phyloP scores from a whole-genome alignment of 106 monocot genomes.

The Chionographis japonica region DNA sequence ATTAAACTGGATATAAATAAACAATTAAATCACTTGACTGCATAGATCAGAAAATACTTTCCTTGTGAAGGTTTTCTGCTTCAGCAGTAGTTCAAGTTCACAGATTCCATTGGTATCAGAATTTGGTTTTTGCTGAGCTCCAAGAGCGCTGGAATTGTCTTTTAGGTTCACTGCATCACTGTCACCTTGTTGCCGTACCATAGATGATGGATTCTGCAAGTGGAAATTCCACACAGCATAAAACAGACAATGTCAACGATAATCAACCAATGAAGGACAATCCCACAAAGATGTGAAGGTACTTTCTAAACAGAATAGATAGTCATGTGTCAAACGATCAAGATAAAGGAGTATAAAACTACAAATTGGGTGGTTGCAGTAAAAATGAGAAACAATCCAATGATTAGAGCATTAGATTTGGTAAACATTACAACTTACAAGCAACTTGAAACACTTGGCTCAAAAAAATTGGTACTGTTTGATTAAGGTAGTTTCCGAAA shows the following conservation, averaged over 20 bases:
- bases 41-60: slow-evolving; percentile 8
- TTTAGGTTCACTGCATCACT: not conserved
- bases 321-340: too few species aligned
- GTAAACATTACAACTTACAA: too few species aligned
- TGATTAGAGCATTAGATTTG: too few species aligned
- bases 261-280: not conserved
- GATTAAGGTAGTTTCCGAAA: too few species aligned
- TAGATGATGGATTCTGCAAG: slow-evolving; percentile 14
- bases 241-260: not conserved
- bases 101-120: slow-evolving; percentile 6
- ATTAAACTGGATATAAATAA: too few species aligned
- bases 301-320: not conserved
- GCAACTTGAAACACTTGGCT: too few species aligned
- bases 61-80: slow-evolving; percentile 42
- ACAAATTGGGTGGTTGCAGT: too few species aligned
- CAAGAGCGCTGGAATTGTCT: slow-evolving; percentile 7
- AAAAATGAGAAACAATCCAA: too few species aligned
- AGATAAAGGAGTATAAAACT: too few species aligned
- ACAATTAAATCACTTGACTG: too few species aligned
- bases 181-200: not conserved
- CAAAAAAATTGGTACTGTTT: too few species aligned
- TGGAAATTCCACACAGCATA: not conserved
- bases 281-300: not conserved
- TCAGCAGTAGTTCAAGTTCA: slow-evolving; percentile 24
- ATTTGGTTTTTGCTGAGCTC: not conserved